A percentile compares a stretch with the other conserved stretches of the same genome.
phyloP scores from a whole-genome alignment of 495 filamentous ascomycete species.

The Neurospora sp. region DNA sequence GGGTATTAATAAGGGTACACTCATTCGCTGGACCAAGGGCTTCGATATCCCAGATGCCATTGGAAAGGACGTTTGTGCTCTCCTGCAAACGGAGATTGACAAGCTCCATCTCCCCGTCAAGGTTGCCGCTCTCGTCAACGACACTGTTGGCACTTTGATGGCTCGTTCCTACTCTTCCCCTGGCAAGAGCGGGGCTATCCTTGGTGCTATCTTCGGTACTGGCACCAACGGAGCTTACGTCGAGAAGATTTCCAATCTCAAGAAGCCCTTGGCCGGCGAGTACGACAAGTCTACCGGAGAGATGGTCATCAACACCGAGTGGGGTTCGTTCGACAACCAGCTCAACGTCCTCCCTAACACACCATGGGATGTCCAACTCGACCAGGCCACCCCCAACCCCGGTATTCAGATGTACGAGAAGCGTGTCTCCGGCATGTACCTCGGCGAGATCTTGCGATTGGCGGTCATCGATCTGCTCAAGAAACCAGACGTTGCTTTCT shows the following conservation, averaged over 20 bases:
- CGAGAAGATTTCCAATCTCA: slow-evolving; percentile 59
- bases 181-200: slow-evolving; percentile 72
- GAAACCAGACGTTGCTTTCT: slow-evolving; percentile 50
- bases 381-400: slow-evolving; percentile 76
- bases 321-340: slow-evolving; percentile 96
- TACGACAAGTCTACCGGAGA: slow-evolving; percentile 78
- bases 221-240: slow-evolving; percentile 94
- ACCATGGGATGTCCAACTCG: slow-evolving; percentile 67
- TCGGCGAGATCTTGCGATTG: slow-evolving; percentile 85
- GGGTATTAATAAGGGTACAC: slow-evolving; percentile 84
- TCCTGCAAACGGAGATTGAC: slow-evolving; percentile 89
- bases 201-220: slow-evolving; percentile 91
- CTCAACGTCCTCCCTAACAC: slow-evolving; percentile 80
- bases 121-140: slow-evolving; percentile 92
- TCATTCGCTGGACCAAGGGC: slow-evolving; percentile 97
- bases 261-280: slow-evolving; percentile 52
- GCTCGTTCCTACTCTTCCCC: slow-evolving; percentile 89
- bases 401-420: slow-evolving; percentile 99
- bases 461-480: slow-evolving; percentile 58
- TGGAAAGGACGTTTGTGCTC: slow-evolving; percentile 85
- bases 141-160: slow-evolving; percentile 96
- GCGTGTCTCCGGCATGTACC: slow-evolving; percentile 94
- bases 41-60: slow-evolving; percentile 90
- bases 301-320: slow-evolving; percentile 98
- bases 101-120: slow-evolving; percentile 75